These are phyloP conservation scores for Microbotryum silenes-acaulis DNA, from an alignment of 1,284 basidiomycete genomes.

Conservation along the genomic window DNA sequence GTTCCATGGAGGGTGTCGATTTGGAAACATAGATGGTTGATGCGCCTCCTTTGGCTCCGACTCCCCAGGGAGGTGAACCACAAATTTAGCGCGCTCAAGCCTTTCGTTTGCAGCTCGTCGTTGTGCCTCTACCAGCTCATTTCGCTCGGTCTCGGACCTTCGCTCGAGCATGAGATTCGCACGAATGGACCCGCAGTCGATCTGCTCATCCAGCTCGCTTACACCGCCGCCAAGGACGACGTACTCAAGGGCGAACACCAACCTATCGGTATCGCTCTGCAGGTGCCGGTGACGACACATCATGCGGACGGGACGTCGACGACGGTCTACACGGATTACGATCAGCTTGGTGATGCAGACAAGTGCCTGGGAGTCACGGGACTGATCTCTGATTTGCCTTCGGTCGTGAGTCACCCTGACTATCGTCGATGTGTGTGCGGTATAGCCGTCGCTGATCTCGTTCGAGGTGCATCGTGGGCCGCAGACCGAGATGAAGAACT, in stretches of 20 bases:
- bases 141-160: constrained; percentile 25
- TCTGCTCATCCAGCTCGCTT: constrained; percentile 31
- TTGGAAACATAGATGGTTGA: neutral
- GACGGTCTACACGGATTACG: constrained; percentile 15
- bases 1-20: neutral
- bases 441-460: neutral
- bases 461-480: neutral
- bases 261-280: constrained; percentile 23
- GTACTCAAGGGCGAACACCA: constrained; percentile 15
- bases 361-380: constrained; percentile 8
- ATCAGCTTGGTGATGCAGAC: constrained; percentile 1
- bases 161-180: constrained; percentile 29
- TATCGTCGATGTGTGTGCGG: neutral
- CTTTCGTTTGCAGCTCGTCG: constrained; percentile 28
- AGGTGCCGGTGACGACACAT: constrained; percentile 16
- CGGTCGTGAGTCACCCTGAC: constrained; percentile 12
- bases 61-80: neutral
- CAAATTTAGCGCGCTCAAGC: constrained; percentile 20
- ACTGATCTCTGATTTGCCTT: constrained; percentile 25
- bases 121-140: constrained; percentile 32
- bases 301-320: constrained; percentile 1
- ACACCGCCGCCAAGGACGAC: constrained; percentile 21
- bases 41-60: neutral
- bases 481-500: constrained; percentile 27
- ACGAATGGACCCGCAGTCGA: constrained; percentile 30